Percentiles rank a stretch among this genome's conserved stretches.
phyloP scores from a whole-genome alignment of 2,329 filamentous ascomycete species.

The Coniosporium tulheliwenetii region DNA sequence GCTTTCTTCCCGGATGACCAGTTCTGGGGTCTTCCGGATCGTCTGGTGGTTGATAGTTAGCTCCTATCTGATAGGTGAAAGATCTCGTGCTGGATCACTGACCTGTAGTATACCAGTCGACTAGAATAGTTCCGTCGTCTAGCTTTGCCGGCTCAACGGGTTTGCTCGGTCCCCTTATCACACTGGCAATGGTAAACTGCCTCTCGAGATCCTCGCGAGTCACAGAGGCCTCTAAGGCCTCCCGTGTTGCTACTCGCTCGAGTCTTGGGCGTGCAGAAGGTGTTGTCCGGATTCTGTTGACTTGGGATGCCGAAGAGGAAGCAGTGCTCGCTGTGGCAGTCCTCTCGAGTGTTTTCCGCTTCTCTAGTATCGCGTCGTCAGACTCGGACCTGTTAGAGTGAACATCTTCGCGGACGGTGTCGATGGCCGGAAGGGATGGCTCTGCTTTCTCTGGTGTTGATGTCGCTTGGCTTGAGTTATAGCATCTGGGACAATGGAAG shows the following conservation, averaged over 20 bases:
- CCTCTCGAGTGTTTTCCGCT: conserved; percentile 7
- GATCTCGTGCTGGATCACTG: conserved; percentile 10
- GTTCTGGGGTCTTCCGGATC: conserved; percentile 16
- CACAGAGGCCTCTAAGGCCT: conserved; percentile 17
- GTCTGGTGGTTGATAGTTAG: neutral
- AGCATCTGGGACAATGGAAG: conserved; percentile 34
- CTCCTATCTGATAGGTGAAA: too few relatives aligned
- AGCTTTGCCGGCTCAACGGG: conserved; percentile 18
- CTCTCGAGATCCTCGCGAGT: conserved; percentile 24
- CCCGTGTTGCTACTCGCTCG: conserved; percentile 19
- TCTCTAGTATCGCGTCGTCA: conserved; percentile 14
- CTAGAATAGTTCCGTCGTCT: conserved; percentile 20
- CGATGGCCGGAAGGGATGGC: conserved; percentile 1
- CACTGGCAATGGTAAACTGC: conserved; percentile 17
- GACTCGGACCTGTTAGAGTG: neutral
- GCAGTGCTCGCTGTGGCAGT: conserved; percentile 3
- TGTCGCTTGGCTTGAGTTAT: conserved; percentile 10
- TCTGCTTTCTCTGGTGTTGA: neutral
- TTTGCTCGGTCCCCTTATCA: conserved; percentile 18
- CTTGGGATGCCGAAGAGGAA: neutral
- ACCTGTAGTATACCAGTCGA: conserved; percentile 27
- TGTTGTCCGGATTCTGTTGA: conserved; percentile 4
- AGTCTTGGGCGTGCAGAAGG: conserved; percentile 14
- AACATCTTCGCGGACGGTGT: conserved; percentile 1
- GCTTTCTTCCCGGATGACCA: conserved; percentile 13